A percentile compares a stretch with the other conserved stretches of the same genome.
Conservation (phyloP, 306 rosid species). For the Prunus padus region DNA sequence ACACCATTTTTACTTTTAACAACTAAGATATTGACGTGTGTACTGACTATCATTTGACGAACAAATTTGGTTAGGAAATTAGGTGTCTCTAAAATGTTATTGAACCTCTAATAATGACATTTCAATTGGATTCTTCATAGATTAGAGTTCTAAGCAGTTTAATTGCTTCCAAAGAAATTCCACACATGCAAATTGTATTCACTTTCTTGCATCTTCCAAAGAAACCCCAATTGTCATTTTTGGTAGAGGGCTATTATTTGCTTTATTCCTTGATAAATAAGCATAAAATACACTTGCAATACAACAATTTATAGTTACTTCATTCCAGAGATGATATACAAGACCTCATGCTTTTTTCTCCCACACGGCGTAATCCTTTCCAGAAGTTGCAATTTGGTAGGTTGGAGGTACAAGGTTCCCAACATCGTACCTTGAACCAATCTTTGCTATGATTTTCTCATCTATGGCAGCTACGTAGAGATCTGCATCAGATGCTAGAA, state of each 20-base stretch:
- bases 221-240: background rate
- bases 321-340: background rate
- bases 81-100: background rate
- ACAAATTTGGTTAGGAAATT: background rate
- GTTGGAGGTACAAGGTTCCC: slow-evolving; percentile 59
- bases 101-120: background rate
- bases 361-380: slow-evolving; percentile 64
- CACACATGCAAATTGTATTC: background rate
- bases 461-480: slow-evolving; percentile 56
- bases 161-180: too few relatives aligned
- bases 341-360: slow-evolving; percentile 26
- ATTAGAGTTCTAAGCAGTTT: background rate
- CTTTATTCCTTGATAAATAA: background rate
- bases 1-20: background rate
- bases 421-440: slow-evolving; percentile 55
- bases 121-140: background rate
- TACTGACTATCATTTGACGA: background rate
- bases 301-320: background rate
- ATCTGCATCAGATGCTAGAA: slow-evolving; percentile 55
- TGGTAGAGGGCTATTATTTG: background rate
- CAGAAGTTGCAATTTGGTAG: slow-evolving; percentile 46
- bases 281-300: background rate
- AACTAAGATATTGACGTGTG: background rate
- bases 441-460: slow-evolving; percentile 54
- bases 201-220: background rate